These are phyloP conservation scores for Geotrichum carabidarum DNA, from an alignment of 1,139 yeast species.

Conservation along the genomic window DNA sequence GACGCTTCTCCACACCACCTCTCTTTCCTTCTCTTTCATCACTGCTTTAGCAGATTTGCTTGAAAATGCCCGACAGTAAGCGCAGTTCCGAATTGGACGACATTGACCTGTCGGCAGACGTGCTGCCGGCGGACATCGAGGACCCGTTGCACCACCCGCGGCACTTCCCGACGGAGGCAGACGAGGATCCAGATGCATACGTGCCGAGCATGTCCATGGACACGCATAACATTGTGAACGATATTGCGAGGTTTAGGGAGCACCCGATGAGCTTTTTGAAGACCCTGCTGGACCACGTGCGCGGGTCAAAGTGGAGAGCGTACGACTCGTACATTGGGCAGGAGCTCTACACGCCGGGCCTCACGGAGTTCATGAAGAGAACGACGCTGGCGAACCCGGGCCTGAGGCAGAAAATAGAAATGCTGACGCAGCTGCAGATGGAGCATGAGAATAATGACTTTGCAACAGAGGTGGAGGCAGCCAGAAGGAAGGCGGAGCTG, in stretches of 20 bases:
- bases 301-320: conserved; percentile 39
- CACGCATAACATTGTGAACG: conserved; percentile 24
- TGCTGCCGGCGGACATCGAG: conserved; percentile 3
- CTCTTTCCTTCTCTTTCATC: neutral
- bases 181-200: neutral
- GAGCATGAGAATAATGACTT: conserved; percentile 27
- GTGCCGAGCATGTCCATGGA: neutral
- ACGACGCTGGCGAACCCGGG: conserved; percentile 34
- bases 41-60: too few relatives aligned
- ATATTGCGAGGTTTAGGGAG: conserved; percentile 35
- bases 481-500: conserved; percentile 28
- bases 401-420: conserved; percentile 32
- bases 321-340: conserved; percentile 40
- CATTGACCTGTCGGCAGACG: conserved; percentile 9
- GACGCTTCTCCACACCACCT: neutral
- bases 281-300: conserved; percentile 32
- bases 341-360: conserved; percentile 35
- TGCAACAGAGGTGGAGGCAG: neutral
- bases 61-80: neutral
- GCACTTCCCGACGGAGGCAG: conserved; percentile 1
- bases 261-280: conserved; percentile 35
- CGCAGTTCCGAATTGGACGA: neutral
- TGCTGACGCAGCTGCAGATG: conserved; percentile 35
- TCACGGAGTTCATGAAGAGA: conserved; percentile 32
- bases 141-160: neutral